Base-by-base conservation (phyloP, 257 asterid genomes). In the Solanum tarijense region DNA sequence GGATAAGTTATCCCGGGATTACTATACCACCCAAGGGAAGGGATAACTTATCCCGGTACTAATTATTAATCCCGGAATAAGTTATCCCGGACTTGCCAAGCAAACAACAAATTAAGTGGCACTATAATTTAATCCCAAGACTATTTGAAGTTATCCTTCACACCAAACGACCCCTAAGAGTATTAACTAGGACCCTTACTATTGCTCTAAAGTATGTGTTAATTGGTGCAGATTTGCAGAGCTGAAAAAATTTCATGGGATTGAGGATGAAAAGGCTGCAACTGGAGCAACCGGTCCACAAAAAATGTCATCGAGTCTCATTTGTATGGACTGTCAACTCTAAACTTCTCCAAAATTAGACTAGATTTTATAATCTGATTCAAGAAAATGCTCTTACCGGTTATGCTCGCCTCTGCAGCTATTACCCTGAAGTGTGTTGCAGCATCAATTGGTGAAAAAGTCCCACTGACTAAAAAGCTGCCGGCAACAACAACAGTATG, bases 361-460 rank as follows among this genome's bases (percentile, higher is more conserved):
- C 3, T 31, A 46, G 31, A 48, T 10, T 31, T 20, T 38, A 76
- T 48, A 18, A 48, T 46, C 69, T 31, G 85, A 82, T 82, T 29
- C 68, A 52, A 83, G 85, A 38, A 66, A 81, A 46, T 86, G 29
- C 46, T 21, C 85, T 88, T 78, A 62, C 87, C n/a, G 23, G 83
- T 34, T 32, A 81, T 23, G 41, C 83, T 86, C 52, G 20, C 41
- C 71, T 68, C 68, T 43, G 90, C 95, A 97, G 99, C 98, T 65
- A 86, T 96, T 83, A 90, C 95, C 90, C 92, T 97, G 90, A 95
- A 93, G 90, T 97, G 99, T 86, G 90, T 97, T 89, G 99, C 98
- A 71, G 95, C 99, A 87, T 95, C 99, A 72, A 92, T 94, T 89
- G 96, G 99, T 35, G 99, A 97, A 89, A 96, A 93, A 90, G 91